Percentiles rank a stretch among this genome's conserved stretches.
Evolutionary conservation across 768 basidiomycete species (phyloP).

Genomic region (Trametes coccinea): DNA sequence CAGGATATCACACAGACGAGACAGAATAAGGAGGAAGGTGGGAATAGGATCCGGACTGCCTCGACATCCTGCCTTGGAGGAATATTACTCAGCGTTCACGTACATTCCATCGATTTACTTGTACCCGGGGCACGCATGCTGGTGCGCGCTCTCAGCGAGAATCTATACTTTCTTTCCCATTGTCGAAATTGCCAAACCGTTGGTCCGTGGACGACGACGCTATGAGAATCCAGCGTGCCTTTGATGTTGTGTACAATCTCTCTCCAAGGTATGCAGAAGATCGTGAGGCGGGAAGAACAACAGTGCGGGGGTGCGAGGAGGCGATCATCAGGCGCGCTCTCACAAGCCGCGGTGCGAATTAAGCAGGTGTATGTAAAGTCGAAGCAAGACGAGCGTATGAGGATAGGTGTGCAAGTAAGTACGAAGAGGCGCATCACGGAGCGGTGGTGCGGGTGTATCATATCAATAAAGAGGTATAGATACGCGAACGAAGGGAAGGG

Average conservation of each 20-base stretch:
- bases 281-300: slow-evolving; percentile 2
- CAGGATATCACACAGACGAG: slow-evolving; percentile 88
- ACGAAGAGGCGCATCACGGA: neutral
- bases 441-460: slow-evolving; percentile 10
- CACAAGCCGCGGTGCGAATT: slow-evolving; percentile 6
- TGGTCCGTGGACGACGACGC: neutral
- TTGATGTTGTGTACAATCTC: slow-evolving; percentile 6
- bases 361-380: slow-evolving; percentile 5
- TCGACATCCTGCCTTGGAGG: neutral
- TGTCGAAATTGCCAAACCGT: neutral
- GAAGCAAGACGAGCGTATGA: neutral
- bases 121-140: slow-evolving; percentile 5
- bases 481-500: slow-evolving; percentile 19
- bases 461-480: slow-evolving; percentile 28
- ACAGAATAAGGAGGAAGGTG: slow-evolving; percentile 25
- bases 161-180: neutral
- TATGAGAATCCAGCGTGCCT: neutral
- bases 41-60: neutral
- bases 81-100: neutral
- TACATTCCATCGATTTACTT: neutral
- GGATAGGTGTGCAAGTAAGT: slow-evolving; percentile 4
- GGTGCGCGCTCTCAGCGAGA: neutral
- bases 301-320: neutral
- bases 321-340: neutral
- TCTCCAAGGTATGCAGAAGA: neutral